Conservation (phyloP, 2,329 filamentous ascomycete genomes). For the Xylaria polymorpha region DNA sequence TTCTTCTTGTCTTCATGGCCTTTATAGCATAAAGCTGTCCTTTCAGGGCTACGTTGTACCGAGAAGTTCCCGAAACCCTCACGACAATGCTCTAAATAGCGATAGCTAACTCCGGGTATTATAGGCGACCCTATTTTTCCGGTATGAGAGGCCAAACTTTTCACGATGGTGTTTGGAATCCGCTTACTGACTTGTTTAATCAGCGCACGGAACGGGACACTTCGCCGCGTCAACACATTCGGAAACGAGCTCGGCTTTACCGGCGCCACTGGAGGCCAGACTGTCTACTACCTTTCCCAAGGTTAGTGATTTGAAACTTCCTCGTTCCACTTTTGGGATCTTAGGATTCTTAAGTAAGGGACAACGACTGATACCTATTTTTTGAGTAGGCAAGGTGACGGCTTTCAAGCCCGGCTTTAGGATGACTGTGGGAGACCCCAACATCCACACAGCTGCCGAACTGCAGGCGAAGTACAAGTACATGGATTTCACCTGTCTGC, state of each 20-base stretch:
- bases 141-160: slow-evolving; percentile 13
- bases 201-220: slow-evolving; percentile 48
- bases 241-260: slow-evolving; percentile 49
- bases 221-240: slow-evolving; percentile 49
- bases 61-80: background rate
- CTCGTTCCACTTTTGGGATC: background rate
- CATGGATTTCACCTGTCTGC: slow-evolving; percentile 49
- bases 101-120: slow-evolving; percentile 2
- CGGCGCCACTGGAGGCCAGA: slow-evolving; percentile 51
- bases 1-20: background rate
- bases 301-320: slow-evolving; percentile 29
- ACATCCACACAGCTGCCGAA: slow-evolving; percentile 45
- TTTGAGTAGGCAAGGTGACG: slow-evolving; percentile 47
- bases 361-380: background rate
- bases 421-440: slow-evolving; percentile 55
- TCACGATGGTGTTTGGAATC: background rate
- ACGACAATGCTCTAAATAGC: background rate
- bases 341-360: background rate
- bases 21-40: background rate
- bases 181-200: slow-evolving; percentile 28
- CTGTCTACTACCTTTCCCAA: slow-evolving; percentile 56
- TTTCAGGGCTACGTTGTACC: background rate
- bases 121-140: slow-evolving; percentile 30
- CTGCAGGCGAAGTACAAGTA: slow-evolving; percentile 47
- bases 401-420: slow-evolving; percentile 56